Percentiles rank a stretch among this genome's conserved stretches.
Evolutionary conservation across 305 asterid species (phyloP).

Genomic region (Rubia occidens): DNA sequence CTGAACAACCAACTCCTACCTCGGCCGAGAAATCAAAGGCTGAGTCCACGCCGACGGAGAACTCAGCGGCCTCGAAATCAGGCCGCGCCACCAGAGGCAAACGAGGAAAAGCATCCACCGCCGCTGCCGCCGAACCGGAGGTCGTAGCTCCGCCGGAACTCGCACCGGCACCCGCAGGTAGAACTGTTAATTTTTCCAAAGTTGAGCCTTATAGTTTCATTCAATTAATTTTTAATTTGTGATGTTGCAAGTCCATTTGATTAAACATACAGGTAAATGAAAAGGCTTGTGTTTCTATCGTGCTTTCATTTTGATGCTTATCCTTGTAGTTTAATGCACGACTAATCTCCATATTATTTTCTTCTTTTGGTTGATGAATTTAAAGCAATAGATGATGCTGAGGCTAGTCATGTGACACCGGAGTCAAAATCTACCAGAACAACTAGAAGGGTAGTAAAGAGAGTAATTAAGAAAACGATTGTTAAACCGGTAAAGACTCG

Average conservation of each 20-base stretch:
- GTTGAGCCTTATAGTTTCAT: not conserved
- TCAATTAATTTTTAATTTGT: not conserved
- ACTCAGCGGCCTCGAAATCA: conserved; percentile 7
- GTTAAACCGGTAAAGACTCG: conserved; percentile 23
- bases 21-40: conserved; percentile 1
- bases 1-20: conserved; percentile 9
- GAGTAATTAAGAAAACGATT: conserved; percentile 28
- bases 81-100: conserved; percentile 21
- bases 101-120: conserved; percentile 10
- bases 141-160: conserved; percentile 2
- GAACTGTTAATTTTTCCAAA: not conserved
- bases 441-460: conserved; percentile 36
- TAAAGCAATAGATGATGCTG: conserved; percentile 18
- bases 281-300: not conserved
- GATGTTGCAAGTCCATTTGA: not conserved
- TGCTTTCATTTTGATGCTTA: not conserved
- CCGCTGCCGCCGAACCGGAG: conserved; percentile 6
- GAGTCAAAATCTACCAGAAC: conserved; percentile 33
- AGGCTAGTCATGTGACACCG: conserved; percentile 21
- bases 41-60: conserved; percentile 8
- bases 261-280: not conserved
- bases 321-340: not conserved
- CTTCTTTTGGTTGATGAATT: conserved; percentile 25
- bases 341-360: conserved; percentile 8
- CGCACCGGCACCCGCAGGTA: conserved; percentile 14